Evolutionary conservation across 2,329 filamentous ascomycete genomes (phyloP), one percentile per base, ranked within the genome.

Genomic region (Davidsoniella neocaledoniae): DNA sequence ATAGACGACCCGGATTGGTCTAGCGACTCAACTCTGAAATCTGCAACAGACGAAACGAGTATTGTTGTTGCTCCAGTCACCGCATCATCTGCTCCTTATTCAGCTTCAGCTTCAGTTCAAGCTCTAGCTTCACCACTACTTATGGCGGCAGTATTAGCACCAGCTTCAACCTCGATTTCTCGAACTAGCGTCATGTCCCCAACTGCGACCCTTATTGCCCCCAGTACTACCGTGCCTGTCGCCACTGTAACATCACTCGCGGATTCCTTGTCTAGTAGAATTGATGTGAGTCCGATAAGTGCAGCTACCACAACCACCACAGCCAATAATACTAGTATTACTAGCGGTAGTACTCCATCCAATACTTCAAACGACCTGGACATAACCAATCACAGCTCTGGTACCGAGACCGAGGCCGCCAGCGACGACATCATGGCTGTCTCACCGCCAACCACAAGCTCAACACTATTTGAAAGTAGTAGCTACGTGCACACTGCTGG

Each of bases 11-110:
- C 39, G 8, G 49, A 51, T 16, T 48, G 44, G 44, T 23, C 49
- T 17, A 51, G 49, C 26, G 44, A 51, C 26, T 48, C 44, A 23
- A 51, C 44, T 33, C 26, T 47, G 14, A 47, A 40, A 16, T 36
- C 39, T n/a, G 23, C 17, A 3, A 39, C 21, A 7, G 45, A 38
- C 12, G 29, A 19, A 37, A 40, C 36, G 5, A 14, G 14, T 36
- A 19, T 23, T 26, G 8, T 23, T 25, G 19, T 23, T 14, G 16
- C 37, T 21, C 3, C 37, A 10, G 8, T 21, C 16, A 42, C 37
- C n/a, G 5, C 33, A 47, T n/a, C 19, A 16, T 19, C 12, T n/a
- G 8, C 29, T 46, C 26, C 36, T 26, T 16, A 19, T 3, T 21
- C 47, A 14, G 25, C 39, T 17, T n/a, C 39, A 43, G 36, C 16